Conservation (phyloP, 495 filamentous ascomycete species). For the Lophiostoma macrostomum region DNA sequence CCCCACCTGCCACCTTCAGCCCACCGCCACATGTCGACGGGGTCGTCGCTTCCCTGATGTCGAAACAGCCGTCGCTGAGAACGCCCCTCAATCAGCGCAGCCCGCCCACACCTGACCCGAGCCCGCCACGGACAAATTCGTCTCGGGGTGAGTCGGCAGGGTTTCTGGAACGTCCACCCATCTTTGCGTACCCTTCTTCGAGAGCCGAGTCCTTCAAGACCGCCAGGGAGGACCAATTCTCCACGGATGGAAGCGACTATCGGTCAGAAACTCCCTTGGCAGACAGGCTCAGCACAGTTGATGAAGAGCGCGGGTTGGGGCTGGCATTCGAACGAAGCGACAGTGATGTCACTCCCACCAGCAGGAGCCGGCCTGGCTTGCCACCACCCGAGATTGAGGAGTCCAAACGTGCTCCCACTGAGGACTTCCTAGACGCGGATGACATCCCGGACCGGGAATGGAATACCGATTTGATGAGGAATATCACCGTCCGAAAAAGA, state of each 20-base stretch:
- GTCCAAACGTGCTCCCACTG: no score
- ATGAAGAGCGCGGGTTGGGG: constrained; percentile 22
- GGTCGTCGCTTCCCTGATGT: constrained; percentile 21
- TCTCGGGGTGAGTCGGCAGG: constrained; percentile 26
- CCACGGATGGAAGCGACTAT: constrained; percentile 22
- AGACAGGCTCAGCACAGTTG: constrained; percentile 10
- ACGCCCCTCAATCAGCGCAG: constrained; percentile 37
- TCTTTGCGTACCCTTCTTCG: constrained; percentile 34
- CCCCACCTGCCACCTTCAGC: constrained; percentile 11
- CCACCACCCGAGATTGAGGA: background rate
- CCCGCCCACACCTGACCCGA: constrained; percentile 41
- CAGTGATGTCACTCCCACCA: constrained; percentile 25
- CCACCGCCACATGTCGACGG: constrained; percentile 27
- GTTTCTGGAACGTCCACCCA: constrained; percentile 20
- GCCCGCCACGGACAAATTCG: constrained; percentile 38
- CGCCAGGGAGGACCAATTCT: constrained; percentile 37
- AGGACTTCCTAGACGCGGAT: constrained; percentile 6
- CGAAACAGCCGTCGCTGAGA: constrained; percentile 34
- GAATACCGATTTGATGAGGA: constrained; percentile 55
- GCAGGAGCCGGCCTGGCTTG: background rate
- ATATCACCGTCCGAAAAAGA: constrained; percentile 55
- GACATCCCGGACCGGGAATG: constrained; percentile 48
- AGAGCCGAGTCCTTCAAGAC: constrained; percentile 42
- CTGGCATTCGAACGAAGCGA: constrained; percentile 26
- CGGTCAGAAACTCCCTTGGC: constrained; percentile 30